Conservation (phyloP, 352 stramenopile genomes). For the Poterioochromonas sp. region DNA sequence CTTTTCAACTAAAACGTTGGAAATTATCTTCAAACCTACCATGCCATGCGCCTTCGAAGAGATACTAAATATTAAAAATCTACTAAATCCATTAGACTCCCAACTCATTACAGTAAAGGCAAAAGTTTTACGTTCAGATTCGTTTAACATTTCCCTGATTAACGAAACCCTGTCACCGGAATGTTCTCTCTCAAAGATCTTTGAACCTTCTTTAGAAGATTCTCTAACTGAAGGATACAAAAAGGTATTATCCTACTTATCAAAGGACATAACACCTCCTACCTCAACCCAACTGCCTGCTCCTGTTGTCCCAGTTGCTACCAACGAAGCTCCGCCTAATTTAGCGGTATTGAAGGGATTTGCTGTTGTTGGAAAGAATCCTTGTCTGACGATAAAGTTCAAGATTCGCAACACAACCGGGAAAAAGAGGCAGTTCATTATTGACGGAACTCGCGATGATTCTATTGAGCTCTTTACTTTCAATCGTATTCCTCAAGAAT, state of each 20-base stretch:
- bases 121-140: constrained; percentile 7
- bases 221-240: no score
- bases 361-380: background rate
- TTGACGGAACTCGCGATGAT: background rate
- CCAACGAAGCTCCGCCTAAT: no score
- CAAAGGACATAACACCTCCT: no score
- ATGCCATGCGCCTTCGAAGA: constrained; percentile 24
- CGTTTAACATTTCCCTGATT: background rate
- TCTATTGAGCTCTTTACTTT: background rate
- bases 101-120: constrained; percentile 16
- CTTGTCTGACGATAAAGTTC: background rate
- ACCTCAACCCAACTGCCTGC: no score
- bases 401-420: background rate
- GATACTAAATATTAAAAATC: constrained; percentile 6
- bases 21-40: constrained; percentile 1
- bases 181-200: background rate
- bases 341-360: no score
- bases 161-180: background rate
- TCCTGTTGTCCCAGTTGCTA: no score
- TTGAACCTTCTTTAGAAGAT: no score
- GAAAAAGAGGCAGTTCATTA: constrained; percentile 15
- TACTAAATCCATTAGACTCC: constrained; percentile 4
- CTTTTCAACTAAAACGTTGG: background rate
- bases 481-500: no score
- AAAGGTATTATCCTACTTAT: no score